phyloP scores from a whole-genome alignment of 805 yeast genomes.

The Suhomyces sp. region DNA sequence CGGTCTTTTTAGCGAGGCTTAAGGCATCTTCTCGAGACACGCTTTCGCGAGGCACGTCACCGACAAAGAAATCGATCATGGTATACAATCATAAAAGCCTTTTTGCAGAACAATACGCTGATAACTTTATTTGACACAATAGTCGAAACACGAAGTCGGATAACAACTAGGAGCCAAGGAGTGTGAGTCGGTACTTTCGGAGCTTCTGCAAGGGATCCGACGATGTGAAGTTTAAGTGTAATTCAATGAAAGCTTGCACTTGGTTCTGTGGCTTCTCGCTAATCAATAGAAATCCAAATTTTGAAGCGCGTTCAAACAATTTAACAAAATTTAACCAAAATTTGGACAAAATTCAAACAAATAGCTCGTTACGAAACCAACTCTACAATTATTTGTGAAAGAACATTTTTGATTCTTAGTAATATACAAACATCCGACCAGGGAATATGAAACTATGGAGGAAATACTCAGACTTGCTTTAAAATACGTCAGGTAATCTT shows the following conservation, averaged over 20 bases:
- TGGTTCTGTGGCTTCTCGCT: neutral
- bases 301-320: too few species aligned
- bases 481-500: conserved; percentile 91
- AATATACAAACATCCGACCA: conserved; percentile 3
- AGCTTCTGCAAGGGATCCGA: neutral
- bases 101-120: neutral
- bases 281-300: too few species aligned
- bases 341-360: too few species aligned
- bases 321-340: neutral
- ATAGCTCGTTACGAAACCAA: too few species aligned
- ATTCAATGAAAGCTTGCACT: too few species aligned
- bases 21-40: neutral
- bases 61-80: neutral
- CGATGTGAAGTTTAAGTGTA: neutral
- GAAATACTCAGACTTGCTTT: too few species aligned
- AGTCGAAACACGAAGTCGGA: neutral
- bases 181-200: neutral
- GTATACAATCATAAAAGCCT: neutral
- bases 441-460: conserved; percentile 1
- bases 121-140: neutral
- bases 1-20: neutral
- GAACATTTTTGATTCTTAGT: too few species aligned
- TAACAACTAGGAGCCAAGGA: neutral
- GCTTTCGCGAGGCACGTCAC: neutral
- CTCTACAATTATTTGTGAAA: too few species aligned